Percentiles rank a stretch among this genome's conserved stretches.
These are phyloP conservation scores for Glebionis coronaria DNA, from an alignment of 129 eudicot genomes.

Conservation along the genomic window DNA sequence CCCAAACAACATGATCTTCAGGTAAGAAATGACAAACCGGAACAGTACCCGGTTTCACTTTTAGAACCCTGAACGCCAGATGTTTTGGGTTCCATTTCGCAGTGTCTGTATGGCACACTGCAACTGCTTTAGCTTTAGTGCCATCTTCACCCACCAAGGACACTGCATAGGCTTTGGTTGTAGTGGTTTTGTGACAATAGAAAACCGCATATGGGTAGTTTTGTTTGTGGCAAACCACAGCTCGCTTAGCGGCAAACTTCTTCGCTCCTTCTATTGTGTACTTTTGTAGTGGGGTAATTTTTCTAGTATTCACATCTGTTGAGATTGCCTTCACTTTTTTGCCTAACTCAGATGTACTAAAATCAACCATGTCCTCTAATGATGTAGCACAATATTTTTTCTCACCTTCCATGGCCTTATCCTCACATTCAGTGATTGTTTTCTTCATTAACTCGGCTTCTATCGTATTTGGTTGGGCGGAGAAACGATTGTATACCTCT, in stretches of 20 bases:
- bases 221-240: constrained; percentile 70
- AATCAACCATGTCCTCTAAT: constrained; percentile 68
- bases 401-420: constrained; percentile 43
- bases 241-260: constrained; percentile 26
- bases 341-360: constrained; percentile 46
- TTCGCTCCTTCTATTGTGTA: constrained; percentile 34
- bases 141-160: constrained; percentile 48
- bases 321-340: constrained; percentile 47
- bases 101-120: constrained; percentile 73
- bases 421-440: constrained; percentile 54
- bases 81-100: constrained; percentile 69
- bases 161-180: constrained; percentile 36
- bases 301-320: constrained; percentile 34
- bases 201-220: constrained; percentile 67
- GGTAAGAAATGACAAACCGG: constrained; percentile 82
- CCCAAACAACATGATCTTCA: constrained; percentile 70
- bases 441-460: constrained; percentile 45
- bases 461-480: constrained; percentile 30
- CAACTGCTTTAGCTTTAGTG: constrained; percentile 52
- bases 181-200: constrained; percentile 55
- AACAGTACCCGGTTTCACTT: constrained; percentile 59
- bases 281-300: constrained; percentile 26
- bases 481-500: constrained; percentile 30
- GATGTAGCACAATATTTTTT: constrained; percentile 64
- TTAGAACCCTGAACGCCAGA: constrained; percentile 63